phyloP scores from a whole-genome alignment of 2,329 filamentous ascomycete genomes.

The Lecanicillium sp. region DNA sequence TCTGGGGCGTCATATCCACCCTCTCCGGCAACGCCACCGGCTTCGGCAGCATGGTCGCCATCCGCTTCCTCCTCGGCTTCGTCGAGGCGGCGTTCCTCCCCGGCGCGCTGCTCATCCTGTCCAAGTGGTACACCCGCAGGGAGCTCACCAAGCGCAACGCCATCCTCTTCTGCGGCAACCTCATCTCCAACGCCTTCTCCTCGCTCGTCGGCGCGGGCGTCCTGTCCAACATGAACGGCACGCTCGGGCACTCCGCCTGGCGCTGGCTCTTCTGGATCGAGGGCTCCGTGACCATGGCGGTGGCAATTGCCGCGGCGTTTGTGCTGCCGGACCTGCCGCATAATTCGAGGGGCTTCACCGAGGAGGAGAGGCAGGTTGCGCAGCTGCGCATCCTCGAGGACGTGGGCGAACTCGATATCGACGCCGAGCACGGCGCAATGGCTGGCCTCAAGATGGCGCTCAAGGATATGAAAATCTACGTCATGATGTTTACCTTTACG shows the following conservation, averaged over 20 bases:
- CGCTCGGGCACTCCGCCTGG: conserved; percentile 50
- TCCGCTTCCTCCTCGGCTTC: conserved; percentile 56
- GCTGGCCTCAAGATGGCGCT: conserved; percentile 52
- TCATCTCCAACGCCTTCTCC: conserved; percentile 55
- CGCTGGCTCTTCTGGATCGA: conserved; percentile 58
- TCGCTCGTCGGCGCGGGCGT: conserved; percentile 55
- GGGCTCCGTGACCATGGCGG: conserved; percentile 44
- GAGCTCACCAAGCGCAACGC: conserved; percentile 50
- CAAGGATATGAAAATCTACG: conserved; percentile 56
- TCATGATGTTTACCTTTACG: conserved; percentile 58
- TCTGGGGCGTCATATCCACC: conserved; percentile 57
- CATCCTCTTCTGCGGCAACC: conserved; percentile 53
- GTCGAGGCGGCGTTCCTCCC: conserved; percentile 60
- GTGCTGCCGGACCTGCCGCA: conserved; percentile 50
- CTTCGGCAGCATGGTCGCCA: conserved; percentile 48
- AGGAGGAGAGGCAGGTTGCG: conserved; percentile 51
- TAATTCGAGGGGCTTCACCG: conserved; percentile 52
- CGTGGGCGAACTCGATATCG: conserved; percentile 49
- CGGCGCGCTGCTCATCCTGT: conserved; percentile 56
- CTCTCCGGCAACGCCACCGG: conserved; percentile 46
- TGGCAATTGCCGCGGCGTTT: conserved; percentile 41
- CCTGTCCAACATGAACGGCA: conserved; percentile 51
- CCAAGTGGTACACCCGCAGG: conserved; percentile 60
- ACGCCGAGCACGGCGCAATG: conserved; percentile 44
- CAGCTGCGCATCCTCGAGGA: conserved; percentile 52